Percentiles rank a stretch among this genome's conserved stretches.
These are phyloP conservation scores for Pyrenula aspistea DNA, from an alignment of 495 filamentous ascomycete species.

Conservation along the genomic window DNA sequence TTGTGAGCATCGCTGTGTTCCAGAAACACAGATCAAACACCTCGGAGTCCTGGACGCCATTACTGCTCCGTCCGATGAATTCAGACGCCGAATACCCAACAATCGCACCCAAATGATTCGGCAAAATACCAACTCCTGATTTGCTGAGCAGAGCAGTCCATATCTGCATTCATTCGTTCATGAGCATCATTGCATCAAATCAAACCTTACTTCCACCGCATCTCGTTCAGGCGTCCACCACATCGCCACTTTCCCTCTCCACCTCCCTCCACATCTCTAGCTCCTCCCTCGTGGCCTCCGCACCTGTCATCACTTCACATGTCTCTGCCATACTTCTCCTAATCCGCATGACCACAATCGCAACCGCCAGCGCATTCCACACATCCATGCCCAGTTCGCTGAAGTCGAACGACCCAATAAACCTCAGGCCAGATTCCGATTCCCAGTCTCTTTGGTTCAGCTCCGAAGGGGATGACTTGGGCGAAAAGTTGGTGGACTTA, in stretches of 20 bases:
- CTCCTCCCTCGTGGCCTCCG: background rate
- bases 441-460: slow-evolving; percentile 4
- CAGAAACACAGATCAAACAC: too few relatives aligned
- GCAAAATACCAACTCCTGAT: too few relatives aligned
- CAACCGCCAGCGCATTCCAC: slow-evolving; percentile 34
- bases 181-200: background rate
- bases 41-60: too few relatives aligned
- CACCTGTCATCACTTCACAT: slow-evolving; percentile 1
- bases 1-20: too few relatives aligned
- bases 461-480: background rate
- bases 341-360: slow-evolving; percentile 26
- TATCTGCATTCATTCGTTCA: too few relatives aligned
- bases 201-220: background rate
- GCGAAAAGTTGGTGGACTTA: background rate
- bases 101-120: too few relatives aligned
- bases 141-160: too few relatives aligned
- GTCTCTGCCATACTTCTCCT: slow-evolving; percentile 24
- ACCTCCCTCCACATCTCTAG: background rate
- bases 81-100: too few relatives aligned
- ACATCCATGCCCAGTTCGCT: slow-evolving; percentile 27
- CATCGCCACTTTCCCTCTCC: background rate
- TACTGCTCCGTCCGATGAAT: too few relatives aligned
- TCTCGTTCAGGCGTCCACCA: background rate
- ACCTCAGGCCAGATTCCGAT: slow-evolving; percentile 10
- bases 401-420: slow-evolving; percentile 28